Evolutionary conservation across 2,329 filamentous ascomycete species (phyloP).

Genomic region (Arthroderma sp.): DNA sequence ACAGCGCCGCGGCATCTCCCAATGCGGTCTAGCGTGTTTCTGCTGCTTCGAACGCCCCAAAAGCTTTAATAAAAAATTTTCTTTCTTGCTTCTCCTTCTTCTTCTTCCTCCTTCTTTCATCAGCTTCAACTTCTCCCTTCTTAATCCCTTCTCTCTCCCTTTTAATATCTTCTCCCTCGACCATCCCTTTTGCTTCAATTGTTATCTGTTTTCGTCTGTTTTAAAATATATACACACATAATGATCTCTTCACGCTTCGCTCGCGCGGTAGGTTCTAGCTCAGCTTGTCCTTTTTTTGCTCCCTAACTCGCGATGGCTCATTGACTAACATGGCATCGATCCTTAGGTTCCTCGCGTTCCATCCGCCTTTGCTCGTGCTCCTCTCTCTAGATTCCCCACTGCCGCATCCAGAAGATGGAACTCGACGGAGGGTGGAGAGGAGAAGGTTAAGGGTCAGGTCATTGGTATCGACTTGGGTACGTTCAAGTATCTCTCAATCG

Average conservation of each 20-base stretch:
- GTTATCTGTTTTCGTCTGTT: slow-evolving; percentile 19
- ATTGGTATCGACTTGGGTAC: slow-evolving; percentile 95
- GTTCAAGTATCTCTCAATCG: slow-evolving; percentile 18
- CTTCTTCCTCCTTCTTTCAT: slow-evolving; percentile 19
- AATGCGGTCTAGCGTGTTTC: slow-evolving; percentile 1
- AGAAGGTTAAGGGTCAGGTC: slow-evolving; percentile 87
- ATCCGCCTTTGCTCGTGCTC: slow-evolving; percentile 54
- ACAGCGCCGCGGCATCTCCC: slow-evolving; percentile 6
- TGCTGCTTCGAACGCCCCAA: background rate
- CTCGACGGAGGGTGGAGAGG: slow-evolving; percentile 42
- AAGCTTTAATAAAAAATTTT: slow-evolving; percentile 7
- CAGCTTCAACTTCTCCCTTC: slow-evolving; percentile 13
- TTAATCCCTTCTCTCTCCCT: slow-evolving; percentile 19
- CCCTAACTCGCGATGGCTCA: slow-evolving; percentile 2
- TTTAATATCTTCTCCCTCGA: slow-evolving; percentile 13
- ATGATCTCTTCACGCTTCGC: slow-evolving; percentile 62
- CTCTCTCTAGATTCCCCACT: slow-evolving; percentile 56
- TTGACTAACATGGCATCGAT: background rate
- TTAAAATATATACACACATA: slow-evolving; percentile 31
- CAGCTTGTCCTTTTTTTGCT: slow-evolving; percentile 1
- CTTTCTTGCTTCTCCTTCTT: slow-evolving; percentile 8
- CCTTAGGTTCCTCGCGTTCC: slow-evolving; percentile 65
- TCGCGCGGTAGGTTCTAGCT: slow-evolving; percentile 51
- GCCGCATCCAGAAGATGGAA: slow-evolving; percentile 52
- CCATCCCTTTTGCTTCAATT: slow-evolving; percentile 15